phyloP scores from a whole-genome alignment of 768 basidiomycete species.

The Imleria badia region DNA sequence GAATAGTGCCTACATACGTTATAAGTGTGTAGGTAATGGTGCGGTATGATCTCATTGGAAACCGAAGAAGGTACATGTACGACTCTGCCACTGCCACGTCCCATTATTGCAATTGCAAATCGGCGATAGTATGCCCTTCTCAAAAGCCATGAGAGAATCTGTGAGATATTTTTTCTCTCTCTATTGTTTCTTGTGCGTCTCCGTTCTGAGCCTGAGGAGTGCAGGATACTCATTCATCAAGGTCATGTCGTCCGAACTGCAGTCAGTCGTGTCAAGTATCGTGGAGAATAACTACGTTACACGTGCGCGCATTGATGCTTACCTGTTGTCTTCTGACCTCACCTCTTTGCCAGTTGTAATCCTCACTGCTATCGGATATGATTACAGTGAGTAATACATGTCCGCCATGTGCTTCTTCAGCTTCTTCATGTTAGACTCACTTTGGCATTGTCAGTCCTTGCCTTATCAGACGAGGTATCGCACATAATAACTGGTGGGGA shows the following conservation, averaged over 20 bases:
- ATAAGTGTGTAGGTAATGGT: neutral
- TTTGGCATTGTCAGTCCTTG: conserved; percentile 1
- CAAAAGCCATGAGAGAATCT: neutral
- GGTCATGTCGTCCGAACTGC: neutral
- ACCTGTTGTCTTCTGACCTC: neutral
- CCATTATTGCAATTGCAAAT: too few species aligned
- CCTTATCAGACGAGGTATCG: conserved; percentile 8
- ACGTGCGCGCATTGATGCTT: neutral
- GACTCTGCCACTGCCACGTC: neutral
- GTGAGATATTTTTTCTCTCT: neutral
- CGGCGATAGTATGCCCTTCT: too few species aligned
- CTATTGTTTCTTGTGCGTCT: neutral
- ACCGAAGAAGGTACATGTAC: too few species aligned
- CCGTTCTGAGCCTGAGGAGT: neutral
- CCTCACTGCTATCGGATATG: conserved; percentile 5
- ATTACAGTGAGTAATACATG: conserved; percentile 3
- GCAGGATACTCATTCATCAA: neutral
- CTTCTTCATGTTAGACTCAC: neutral
- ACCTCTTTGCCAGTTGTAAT: neutral
- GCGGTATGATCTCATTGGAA: neutral
- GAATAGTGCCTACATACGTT: too few species aligned
- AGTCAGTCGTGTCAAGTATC: neutral
- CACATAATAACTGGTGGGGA: neutral
- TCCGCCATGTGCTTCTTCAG: neutral
- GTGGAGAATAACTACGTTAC: neutral